A percentile compares a stretch with the other conserved stretches of the same genome.
Evolutionary conservation across 441 rosid species (phyloP).

Genomic region (Pelargonium exstipulatum): DNA sequence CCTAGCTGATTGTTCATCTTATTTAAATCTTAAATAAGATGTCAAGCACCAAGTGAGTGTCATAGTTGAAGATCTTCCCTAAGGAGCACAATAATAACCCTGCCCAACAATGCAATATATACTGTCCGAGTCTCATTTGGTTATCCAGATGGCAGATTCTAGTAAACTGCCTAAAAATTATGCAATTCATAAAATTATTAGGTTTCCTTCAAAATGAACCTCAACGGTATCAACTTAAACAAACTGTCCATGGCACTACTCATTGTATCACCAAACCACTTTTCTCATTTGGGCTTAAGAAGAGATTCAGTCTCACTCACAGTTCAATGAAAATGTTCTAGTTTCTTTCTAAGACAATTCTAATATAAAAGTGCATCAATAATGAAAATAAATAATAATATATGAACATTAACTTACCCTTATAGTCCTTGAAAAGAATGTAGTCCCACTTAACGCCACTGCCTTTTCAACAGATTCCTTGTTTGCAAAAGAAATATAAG

Average conservation of each 20-base stretch:
- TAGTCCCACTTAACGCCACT: slow-evolving; percentile 24
- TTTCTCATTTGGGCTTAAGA: background rate
- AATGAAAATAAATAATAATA: background rate
- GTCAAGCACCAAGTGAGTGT: too few relatives aligned
- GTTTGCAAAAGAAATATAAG: slow-evolving; percentile 31
- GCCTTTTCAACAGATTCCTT: slow-evolving; percentile 33
- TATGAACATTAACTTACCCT: slow-evolving; percentile 23
- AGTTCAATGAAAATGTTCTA: background rate
- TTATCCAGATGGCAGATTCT: too few relatives aligned
- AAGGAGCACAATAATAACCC: background rate
- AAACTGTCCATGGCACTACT: too few relatives aligned
- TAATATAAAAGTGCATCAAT: background rate
- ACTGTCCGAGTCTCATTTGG: too few relatives aligned
- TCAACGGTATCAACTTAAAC: too few relatives aligned
- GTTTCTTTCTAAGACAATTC: background rate
- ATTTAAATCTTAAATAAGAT: too few relatives aligned
- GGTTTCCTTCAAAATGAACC: background rate
- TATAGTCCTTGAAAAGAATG: slow-evolving; percentile 32
- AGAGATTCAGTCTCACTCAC: background rate
- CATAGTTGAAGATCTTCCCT: too few relatives aligned
- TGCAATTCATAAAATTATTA: background rate
- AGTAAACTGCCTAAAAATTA: too few relatives aligned
- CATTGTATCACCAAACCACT: background rate
- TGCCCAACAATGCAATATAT: background rate
- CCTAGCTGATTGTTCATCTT: too few relatives aligned